Evolutionary conservation across 164 flowering plant species (phyloP).

Genomic region (Aristolochia californica): DNA sequence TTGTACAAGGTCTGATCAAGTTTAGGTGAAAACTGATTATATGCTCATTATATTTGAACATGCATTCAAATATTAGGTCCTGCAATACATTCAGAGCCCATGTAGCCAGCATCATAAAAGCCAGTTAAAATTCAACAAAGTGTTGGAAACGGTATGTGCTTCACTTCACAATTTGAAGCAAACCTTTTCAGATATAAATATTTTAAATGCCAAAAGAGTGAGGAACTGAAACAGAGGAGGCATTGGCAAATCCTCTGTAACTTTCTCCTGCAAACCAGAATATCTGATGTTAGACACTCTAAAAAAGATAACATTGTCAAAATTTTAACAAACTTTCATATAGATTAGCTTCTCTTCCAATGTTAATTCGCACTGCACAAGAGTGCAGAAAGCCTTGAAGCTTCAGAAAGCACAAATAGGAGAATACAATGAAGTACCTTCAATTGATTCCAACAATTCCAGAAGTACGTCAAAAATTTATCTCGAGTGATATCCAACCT

Average conservation of each 20-base stretch:
- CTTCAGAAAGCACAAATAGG: no score
- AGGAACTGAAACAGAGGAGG: constrained; percentile 89
- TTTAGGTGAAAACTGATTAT: no score
- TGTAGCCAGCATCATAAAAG: neutral
- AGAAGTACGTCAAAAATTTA: constrained; percentile 60
- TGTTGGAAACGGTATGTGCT: no score
- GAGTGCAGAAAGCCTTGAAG: no score
- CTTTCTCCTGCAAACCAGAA: constrained; percentile 42
- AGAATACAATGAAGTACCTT: constrained; percentile 31
- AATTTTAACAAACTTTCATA: no score
- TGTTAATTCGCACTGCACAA: no score
- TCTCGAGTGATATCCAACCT: constrained; percentile 77
- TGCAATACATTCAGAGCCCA: neutral
- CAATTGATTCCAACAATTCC: constrained; percentile 71
- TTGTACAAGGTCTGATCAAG: no score
- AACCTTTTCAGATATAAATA: constrained; percentile 65
- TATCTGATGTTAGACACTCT: no score
- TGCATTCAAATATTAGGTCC: no score
- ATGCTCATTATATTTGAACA: no score
- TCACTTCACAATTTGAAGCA: neutral
- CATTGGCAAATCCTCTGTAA: constrained; percentile 69
- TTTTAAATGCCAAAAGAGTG: constrained; percentile 69
- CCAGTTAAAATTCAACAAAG: neutral
- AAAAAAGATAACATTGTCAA: no score
- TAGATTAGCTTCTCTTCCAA: no score